Conservation (phyloP, 345 rosid species). For the Hirschfeldia incana region DNA sequence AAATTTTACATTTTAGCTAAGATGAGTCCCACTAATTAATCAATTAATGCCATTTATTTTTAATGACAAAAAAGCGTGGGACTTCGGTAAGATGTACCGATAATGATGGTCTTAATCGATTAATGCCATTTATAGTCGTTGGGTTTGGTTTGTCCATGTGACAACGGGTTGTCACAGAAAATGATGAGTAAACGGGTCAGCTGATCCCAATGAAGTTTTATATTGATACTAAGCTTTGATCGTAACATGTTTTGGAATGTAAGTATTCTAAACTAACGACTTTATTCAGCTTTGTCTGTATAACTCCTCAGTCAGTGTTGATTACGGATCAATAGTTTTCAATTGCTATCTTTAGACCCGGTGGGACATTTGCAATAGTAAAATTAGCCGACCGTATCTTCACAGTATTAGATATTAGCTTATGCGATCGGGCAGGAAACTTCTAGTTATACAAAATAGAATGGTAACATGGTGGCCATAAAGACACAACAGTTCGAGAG, state of each 20-base stretch:
- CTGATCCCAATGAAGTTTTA: neutral
- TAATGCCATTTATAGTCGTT: too few relatives aligned
- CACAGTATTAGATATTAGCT: neutral
- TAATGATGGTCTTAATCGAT: too few relatives aligned
- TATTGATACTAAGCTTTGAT: neutral
- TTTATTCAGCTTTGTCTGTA: neutral
- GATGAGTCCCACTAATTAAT: too few relatives aligned
- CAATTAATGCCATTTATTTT: too few relatives aligned
- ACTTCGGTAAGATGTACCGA: too few relatives aligned
- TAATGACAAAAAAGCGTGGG: too few relatives aligned
- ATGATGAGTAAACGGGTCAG: neutral
- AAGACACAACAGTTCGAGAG: neutral
- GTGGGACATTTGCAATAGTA: neutral
- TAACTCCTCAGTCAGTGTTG: neutral
- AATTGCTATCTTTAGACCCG: neutral
- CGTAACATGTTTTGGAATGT: constrained; percentile 19
- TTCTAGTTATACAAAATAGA: neutral
- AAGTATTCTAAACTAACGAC: constrained; percentile 1
- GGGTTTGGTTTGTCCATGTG: too few relatives aligned
- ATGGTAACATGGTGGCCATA: neutral
- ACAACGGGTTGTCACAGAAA: too few relatives aligned
- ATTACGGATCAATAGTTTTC: neutral
- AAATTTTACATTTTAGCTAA: too few relatives aligned
- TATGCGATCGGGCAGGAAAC: neutral
- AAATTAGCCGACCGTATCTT: neutral